Conservation (phyloP, 169 alveolate species). For the Cryptosporidium sp. region DNA sequence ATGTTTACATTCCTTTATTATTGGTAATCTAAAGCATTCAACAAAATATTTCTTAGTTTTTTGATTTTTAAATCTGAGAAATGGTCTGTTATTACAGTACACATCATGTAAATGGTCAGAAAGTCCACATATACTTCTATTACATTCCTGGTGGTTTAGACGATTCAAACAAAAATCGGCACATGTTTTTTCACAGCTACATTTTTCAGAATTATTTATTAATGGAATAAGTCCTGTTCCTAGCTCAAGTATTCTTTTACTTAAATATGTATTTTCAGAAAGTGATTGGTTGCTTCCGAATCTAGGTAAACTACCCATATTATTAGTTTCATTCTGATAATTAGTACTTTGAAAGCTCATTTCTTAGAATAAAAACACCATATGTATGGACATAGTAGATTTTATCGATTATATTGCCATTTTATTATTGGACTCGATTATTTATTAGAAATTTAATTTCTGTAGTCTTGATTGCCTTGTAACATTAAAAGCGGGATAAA, state of each 20-base stretch:
- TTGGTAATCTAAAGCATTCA: constrained; percentile 11
- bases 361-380: not conserved
- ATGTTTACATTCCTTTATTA: not conserved
- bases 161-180: constrained; percentile 55
- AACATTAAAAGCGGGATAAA: not conserved
- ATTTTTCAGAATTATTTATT: constrained; percentile 43
- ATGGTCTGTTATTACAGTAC: constrained; percentile 64
- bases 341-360: not conserved
- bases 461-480: not conserved
- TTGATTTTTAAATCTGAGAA: constrained; percentile 20
- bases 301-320: not conserved
- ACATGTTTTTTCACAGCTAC: constrained; percentile 56
- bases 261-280: not conserved
- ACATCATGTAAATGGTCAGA: constrained; percentile 52
- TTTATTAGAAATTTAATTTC: no score
- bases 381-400: not conserved
- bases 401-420: not conserved
- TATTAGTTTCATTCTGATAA: not conserved
- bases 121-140: constrained; percentile 69
- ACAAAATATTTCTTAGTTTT: constrained; percentile 34
- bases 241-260: constrained; percentile 48
- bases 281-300: not conserved
- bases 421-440: not conserved
- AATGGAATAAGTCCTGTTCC: constrained; percentile 70
- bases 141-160: constrained; percentile 47